Base-by-base conservation (phyloP, 768 basidiomycete species). In the Collybia sordida region DNA sequence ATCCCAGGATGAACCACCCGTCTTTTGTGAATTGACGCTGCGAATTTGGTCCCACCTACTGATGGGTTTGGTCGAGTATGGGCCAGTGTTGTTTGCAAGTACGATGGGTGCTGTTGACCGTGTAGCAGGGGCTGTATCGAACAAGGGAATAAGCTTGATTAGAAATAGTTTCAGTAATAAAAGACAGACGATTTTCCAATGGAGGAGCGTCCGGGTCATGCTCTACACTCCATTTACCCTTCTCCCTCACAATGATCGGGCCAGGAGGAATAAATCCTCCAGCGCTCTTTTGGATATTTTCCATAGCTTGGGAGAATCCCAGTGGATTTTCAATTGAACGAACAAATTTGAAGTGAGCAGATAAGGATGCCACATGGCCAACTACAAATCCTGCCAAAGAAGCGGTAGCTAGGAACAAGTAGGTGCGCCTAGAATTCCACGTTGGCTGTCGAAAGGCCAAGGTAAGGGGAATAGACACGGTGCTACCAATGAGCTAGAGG, bases 1-100 rank as follows among this genome's bases (percentile, higher is more conserved):
- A 57, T 89, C 88, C 88, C 88, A 89, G 3, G 84, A 72, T 17
- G 88, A 88, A 31, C 64, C 72, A 14, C 66, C 50, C 24, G 64
- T 68, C 17, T 70, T 64, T 14, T 68, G 69, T 41, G 62, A 54
- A 51, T 85, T 85, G 25, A 70, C 77, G 38, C 71, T 69, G 47
- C 86, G 81, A 41, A 90, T 83, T 53, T 83, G 77, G 27, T 86
- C 84, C 88, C 88, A 90, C 52, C 72, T 79, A 45, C 66, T 78
- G 31, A 50, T 51, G 43, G 61, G 49, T 58, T 52, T 57, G 40
- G 54, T 12, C 40, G 58, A 54, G 24, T 39, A 21, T 45, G 50
- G 42, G 43, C 57, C 18, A 28, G 31, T 24, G 19, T 23, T 5
- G 35, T 53, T 44, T 25, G 31, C 31, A 24, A 49, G 25, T 7